A percentile compares a stretch with the other conserved stretches of the same genome.
phyloP scores from a whole-genome alignment of 139 green algal species.

The Micractinium sp. region DNA sequence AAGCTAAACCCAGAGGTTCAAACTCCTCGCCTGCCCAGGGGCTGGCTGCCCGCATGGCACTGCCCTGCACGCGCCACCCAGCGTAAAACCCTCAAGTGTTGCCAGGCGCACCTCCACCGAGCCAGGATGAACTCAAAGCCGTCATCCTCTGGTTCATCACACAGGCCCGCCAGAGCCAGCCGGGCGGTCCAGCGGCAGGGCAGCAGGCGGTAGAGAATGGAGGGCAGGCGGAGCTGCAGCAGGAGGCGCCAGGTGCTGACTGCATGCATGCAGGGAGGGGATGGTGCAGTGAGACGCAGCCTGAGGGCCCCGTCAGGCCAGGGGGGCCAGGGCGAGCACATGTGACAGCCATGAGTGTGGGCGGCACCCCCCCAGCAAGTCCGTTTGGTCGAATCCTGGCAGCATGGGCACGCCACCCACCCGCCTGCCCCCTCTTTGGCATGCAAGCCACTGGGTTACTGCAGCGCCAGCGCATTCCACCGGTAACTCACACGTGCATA shows the following conservation, averaged over 20 bases:
- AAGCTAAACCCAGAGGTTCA: no score
- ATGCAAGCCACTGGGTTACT: no score
- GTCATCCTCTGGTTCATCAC: neutral
- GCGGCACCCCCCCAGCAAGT: no score
- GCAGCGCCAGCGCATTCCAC: no score
- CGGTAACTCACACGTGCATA: neutral
- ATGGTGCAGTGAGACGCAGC: no score
- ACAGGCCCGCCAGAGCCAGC: neutral
- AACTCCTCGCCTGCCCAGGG: no score
- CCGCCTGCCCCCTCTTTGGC: no score
- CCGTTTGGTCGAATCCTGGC: neutral
- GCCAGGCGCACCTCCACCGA: neutral
- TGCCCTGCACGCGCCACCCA: no score
- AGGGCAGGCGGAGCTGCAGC: neutral
- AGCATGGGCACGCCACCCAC: no score
- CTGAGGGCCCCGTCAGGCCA: neutral
- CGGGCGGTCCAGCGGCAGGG: neutral
- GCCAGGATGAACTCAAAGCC: neutral
- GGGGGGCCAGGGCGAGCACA: neutral
- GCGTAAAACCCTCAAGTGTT: no score
- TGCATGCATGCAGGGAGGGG: neutral
- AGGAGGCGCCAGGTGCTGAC: neutral
- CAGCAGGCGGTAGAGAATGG: conserved; percentile 16
- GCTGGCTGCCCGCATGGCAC: no score
- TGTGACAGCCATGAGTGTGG: no score